Evolutionary conservation across 805 yeast species (phyloP), one percentile per base, ranked within the genome.

Genomic region (Candida multigemmis): DNA sequence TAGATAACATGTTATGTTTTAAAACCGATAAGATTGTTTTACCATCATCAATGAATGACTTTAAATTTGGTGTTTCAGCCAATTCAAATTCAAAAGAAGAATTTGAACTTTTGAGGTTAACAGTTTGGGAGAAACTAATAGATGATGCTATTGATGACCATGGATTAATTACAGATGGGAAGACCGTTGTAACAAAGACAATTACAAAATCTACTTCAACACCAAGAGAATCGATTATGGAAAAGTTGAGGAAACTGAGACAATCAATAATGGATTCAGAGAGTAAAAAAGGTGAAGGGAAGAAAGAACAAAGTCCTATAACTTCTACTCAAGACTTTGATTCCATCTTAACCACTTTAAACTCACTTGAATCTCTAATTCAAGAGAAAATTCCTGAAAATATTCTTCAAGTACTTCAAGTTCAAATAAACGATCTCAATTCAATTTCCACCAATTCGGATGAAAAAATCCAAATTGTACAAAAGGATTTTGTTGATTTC

Each of bases 1-100:
- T 78, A 26, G 84, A 81, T 49, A 81, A 81, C 47, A 72, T 68
- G 38, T 59, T 81, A 31, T 75, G 86, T 43, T 71, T 80, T 50
- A 74, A 74, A 48, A 75, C 86, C 0, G 67, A 71, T 32, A 50
- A 69, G 29, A 55, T 80, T 19, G 44, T 50, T 19, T 44, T 80
- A 12, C 71, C 71, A 17, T 34, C 47, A 5, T 31, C 36, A 12
- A 36, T 44, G 1, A 38, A 54, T 8, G 51, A 56, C 18, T 60
- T 68, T 33, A 60, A 52, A 25, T 32, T 79, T 24, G 85, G 85
- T 32, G 52, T 71, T 4, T 56, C 77, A 18, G 81, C 77, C 2
- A 42, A 42, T 12, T 33, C 40, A 9, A 38, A 38, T 5, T 58
- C 68, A 18, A 44, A 41, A 19, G 89, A 80, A 44, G 65, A 67